Evolutionary conservation across 148 eudicot genomes (phyloP).

Genomic region (Linanthus parryae): DNA sequence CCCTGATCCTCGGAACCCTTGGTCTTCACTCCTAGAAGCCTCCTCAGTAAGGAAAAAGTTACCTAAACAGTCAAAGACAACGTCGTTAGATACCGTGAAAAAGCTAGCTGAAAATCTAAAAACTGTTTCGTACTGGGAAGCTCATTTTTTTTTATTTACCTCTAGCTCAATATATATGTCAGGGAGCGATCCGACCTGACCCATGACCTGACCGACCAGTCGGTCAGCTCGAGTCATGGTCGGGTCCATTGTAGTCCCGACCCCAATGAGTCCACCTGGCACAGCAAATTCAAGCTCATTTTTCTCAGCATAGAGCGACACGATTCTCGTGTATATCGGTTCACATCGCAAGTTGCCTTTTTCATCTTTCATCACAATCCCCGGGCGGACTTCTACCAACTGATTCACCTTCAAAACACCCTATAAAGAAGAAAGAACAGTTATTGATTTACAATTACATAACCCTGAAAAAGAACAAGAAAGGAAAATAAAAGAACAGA

Average conservation of each 20-base stretch:
- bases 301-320: conserved; percentile 85
- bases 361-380: conserved; percentile 89
- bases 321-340: conserved; percentile 88
- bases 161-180: conserved; percentile 86
- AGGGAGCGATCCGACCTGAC: conserved; percentile 93
- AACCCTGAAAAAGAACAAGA: conserved; percentile 5
- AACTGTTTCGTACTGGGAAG: too few relatives aligned
- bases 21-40: conserved; percentile 91
- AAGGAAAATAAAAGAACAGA: too few relatives aligned
- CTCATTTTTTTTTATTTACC: too few relatives aligned
- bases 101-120: too few relatives aligned
- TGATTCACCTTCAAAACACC: conserved; percentile 92
- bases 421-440: too few relatives aligned
- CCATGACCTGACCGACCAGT: conserved; percentile 89
- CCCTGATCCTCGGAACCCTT: conserved; percentile 91
- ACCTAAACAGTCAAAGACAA: too few relatives aligned
- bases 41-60: conserved; percentile 80
- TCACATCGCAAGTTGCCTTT: conserved; percentile 80
- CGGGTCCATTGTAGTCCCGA: conserved; percentile 96
- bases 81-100: too few relatives aligned
- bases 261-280: conserved; percentile 96
- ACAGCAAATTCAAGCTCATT: conserved; percentile 95
- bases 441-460: too few relatives aligned
- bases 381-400: conserved; percentile 87
- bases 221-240: conserved; percentile 92